Base-by-base conservation (phyloP, 2,329 filamentous ascomycete genomes). In the Periglandula ipomoeae region DNA sequence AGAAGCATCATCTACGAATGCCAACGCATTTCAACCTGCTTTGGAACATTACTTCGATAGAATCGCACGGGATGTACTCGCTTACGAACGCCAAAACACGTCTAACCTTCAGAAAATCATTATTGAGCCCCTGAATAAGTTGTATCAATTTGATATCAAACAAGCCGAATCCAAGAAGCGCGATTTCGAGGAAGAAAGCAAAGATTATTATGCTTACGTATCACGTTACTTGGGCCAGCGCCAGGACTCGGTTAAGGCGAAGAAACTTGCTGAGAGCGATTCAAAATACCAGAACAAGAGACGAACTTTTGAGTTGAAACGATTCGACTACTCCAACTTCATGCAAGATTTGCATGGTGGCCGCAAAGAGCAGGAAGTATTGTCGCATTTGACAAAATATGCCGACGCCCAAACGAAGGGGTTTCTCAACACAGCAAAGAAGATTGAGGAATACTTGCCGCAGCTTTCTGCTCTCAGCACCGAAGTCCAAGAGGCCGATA, bases 331-430 rank as follows among this genome's bases (percentile, higher is more conserved):
- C 65, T 97, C 91, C 3, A 95, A 89, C 13, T 98, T 97, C 62
- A 95, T 98, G 87, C 91, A 97, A 61, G 93, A 98, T 70, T 75
- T 98, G n/a, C 93, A 97, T 54, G 93, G 93, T 26, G 93, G 93
- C n/a, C 84, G 93, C 53, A 98, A 97, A 65, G 93, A 98, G 60
- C 93, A 97, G 61, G 93, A 98, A 64, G 87, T 98, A 4, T 69
- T 98, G 26, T 97, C 91, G 1, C 87, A 96, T 62, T 75, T 98
- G 27, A 98, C 93, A 2, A 91, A 85, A 62, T 98, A 90, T 64
- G 94, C 94, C 9, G 89, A 95, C 63, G 82, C 85, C 3, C 93
- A 98, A 62, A 88, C 93, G 15, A 84, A 81, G 59, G 84, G 79
- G 51, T 97, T 95, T 60, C 72, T 97, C 46, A 72, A 78, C 1